Conservation (phyloP, 148 eudicot species). For the Mesembryanthemum crystallinum region DNA sequence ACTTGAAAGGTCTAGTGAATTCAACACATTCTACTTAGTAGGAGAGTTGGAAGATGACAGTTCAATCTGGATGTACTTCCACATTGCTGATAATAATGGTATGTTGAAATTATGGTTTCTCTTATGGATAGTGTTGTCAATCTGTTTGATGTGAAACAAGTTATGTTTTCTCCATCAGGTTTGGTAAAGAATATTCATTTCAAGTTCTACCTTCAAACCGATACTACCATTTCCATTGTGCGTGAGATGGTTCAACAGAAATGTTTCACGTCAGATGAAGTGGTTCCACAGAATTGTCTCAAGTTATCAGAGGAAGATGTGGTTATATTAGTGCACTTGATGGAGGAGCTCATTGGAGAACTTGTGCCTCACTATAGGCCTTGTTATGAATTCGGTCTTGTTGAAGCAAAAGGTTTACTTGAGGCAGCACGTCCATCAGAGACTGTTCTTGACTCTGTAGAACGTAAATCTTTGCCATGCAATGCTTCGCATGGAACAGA, state of each 20-base stretch:
- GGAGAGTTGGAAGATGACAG: conserved; percentile 46
- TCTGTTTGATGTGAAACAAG: neutral
- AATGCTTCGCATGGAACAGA: conserved; percentile 7
- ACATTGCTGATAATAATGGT: conserved; percentile 46
- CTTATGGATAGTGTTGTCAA: neutral
- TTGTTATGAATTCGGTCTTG: conserved; percentile 25
- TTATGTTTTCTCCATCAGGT: conserved; percentile 40
- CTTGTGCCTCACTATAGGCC: conserved; percentile 40
- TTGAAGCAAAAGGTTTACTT: conserved; percentile 15
- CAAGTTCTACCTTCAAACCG: conserved; percentile 43
- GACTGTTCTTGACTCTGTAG: conserved; percentile 7
- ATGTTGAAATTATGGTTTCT: conserved; percentile 8
- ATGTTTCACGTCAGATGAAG: conserved; percentile 43
- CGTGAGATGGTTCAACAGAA: conserved; percentile 67
- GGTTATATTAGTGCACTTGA: conserved; percentile 52
- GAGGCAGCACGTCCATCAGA: conserved; percentile 17
- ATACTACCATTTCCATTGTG: conserved; percentile 57
- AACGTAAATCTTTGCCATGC: conserved; percentile 4
- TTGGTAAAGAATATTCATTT: conserved; percentile 50
- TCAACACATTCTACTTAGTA: conserved; percentile 43
- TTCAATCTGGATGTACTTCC: conserved; percentile 46
- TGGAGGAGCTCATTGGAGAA: conserved; percentile 46
- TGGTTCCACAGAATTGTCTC: conserved; percentile 62
- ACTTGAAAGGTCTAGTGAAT: conserved; percentile 35
- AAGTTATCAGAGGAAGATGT: conserved; percentile 49